Evolutionary conservation across 2,329 filamentous ascomycete species (phyloP).

Genomic region (Xylaria polymorpha): DNA sequence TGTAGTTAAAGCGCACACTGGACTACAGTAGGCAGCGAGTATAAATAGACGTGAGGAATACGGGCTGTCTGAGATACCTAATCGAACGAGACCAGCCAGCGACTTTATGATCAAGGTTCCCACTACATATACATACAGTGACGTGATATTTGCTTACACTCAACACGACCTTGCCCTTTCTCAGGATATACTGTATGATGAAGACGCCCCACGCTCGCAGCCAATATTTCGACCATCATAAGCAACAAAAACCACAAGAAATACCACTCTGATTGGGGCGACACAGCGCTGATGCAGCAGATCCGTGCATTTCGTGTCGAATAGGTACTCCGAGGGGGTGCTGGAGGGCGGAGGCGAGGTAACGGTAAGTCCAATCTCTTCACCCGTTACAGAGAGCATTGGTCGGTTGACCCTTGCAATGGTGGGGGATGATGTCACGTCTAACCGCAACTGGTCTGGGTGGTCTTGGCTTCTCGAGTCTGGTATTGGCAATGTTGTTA

Average conservation of each 20-base stretch:
- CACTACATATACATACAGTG: neutral
- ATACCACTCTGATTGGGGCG: constrained; percentile 3
- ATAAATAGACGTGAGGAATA: neutral
- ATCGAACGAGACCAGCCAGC: neutral
- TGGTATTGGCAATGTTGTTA: neutral
- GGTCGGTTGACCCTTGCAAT: constrained; percentile 12
- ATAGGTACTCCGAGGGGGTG: neutral
- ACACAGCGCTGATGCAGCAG: constrained; percentile 4
- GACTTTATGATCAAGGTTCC: constrained; percentile 17
- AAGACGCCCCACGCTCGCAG: constrained; percentile 20
- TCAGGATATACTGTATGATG: constrained; percentile 19
- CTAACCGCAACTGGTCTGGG: constrained; percentile 1
- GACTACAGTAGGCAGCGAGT: neutral
- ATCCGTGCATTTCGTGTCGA: neutral
- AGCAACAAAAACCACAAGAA: constrained; percentile 1
- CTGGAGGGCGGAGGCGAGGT: neutral
- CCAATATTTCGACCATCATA: constrained; percentile 10
- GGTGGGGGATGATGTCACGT: constrained; percentile 33
- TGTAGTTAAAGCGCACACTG: neutral
- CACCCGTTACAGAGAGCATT: constrained; percentile 6
- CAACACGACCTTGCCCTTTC: constrained; percentile 4
- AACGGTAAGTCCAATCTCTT: constrained; percentile 2
- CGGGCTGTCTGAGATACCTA: neutral
- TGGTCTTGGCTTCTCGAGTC: constrained; percentile 9
- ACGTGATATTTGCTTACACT: constrained; percentile 27